A percentile compares a stretch with the other conserved stretches of the same genome.
Evolutionary conservation across 805 yeast genomes (phyloP).

Genomic region (Yarrowia divulgata): DNA sequence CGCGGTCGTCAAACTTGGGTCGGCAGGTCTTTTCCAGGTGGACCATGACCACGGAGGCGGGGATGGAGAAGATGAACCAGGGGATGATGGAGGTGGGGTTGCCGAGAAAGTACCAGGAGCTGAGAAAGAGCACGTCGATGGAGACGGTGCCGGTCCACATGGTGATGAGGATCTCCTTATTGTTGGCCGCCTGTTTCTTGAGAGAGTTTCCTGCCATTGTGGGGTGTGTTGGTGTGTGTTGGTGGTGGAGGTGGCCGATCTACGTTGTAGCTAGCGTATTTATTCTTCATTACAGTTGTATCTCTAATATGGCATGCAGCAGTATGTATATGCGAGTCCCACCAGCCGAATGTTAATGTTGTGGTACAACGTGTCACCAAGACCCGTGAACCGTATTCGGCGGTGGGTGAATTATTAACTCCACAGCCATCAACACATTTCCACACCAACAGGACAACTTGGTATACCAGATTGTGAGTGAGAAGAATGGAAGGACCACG

Average conservation of each 20-base stretch:
- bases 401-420: not conserved
- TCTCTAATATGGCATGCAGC: conserved; percentile 1
- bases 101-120: conserved; percentile 52
- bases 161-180: conserved; percentile 48
- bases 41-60: conserved; percentile 57
- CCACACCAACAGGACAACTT: too few relatives aligned
- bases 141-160: conserved; percentile 52
- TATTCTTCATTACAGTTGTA: conserved; percentile 4
- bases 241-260: too few relatives aligned
- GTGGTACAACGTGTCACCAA: conserved; percentile 38
- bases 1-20: conserved; percentile 59
- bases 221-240: not conserved
- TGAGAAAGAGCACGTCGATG: conserved; percentile 54
- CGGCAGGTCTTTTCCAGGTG: conserved; percentile 66
- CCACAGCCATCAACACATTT: not conserved
- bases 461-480: not conserved
- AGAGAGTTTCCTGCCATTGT: conserved; percentile 34
- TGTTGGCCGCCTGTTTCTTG: conserved; percentile 53
- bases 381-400: not conserved
- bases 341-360: not conserved
- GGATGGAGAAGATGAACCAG: conserved; percentile 55
- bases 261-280: too few relatives aligned
- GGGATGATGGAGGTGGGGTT: conserved; percentile 59
- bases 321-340: not conserved
- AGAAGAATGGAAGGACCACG: not conserved